Conservation (phyloP, 2,329 filamentous ascomycete species). For the Apiospora koreana region DNA sequence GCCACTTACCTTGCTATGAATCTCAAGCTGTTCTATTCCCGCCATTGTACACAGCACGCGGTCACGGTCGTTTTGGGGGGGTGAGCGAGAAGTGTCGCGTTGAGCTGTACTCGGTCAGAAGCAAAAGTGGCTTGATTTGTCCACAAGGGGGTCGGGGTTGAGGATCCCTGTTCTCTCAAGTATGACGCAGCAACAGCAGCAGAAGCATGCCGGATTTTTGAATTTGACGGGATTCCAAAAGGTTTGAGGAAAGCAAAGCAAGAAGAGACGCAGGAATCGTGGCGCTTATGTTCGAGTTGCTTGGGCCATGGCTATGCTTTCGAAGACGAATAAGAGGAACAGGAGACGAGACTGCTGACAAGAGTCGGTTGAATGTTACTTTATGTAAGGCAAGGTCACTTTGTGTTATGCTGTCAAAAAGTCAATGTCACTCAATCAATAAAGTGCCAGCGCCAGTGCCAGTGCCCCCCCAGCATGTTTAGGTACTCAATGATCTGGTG, state of each 20-base stretch:
- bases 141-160: background rate
- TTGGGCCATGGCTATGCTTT: background rate
- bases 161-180: background rate
- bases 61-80: background rate
- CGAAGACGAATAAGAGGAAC: background rate
- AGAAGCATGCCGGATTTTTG: background rate
- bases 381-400: background rate
- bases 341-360: background rate
- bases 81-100: background rate
- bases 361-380: background rate
- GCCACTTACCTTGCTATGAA: conserved; percentile 85
- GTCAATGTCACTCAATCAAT: background rate
- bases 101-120: background rate
- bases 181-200: background rate
- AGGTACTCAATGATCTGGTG: background rate
- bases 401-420: background rate
- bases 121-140: conserved; percentile 1
- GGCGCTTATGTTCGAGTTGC: background rate
- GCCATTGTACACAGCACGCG: conserved; percentile 61
- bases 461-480: too few species aligned
- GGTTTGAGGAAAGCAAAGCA: background rate
- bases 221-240: background rate
- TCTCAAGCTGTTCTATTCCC: conserved; percentile 93
- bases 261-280: background rate
- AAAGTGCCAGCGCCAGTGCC: too few species aligned